phyloP scores from a whole-genome alignment of 148 eudicot genomes.

The Silene latifolia region DNA sequence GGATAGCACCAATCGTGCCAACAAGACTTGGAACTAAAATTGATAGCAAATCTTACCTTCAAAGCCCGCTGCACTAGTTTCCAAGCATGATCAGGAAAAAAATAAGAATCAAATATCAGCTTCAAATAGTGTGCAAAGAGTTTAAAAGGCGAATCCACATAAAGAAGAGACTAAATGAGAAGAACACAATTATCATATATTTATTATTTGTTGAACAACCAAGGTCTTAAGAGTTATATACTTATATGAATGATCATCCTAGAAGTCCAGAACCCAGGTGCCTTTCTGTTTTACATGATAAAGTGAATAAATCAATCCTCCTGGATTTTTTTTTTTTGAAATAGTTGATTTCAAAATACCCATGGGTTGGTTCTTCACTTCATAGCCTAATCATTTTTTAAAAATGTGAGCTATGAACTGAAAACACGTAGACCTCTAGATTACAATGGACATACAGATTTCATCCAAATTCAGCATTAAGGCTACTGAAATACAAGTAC shows the following conservation, averaged over 20 bases:
- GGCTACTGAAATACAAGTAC: too few relatives aligned
- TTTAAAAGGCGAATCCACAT: background rate
- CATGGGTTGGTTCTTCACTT: background rate
- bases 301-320: background rate
- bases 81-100: conserved; percentile 26
- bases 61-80: conserved; percentile 69
- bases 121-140: background rate
- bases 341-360: background rate
- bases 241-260: background rate
- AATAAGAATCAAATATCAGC: conserved; percentile 21
- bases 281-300: background rate
- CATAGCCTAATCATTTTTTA: background rate
- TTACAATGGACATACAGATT: too few relatives aligned
- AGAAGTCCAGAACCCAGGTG: background rate
- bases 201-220: background rate
- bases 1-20: conserved; percentile 1
- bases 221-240: background rate
- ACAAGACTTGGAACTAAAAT: background rate
- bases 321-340: background rate
- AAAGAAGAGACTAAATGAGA: background rate
- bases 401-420: background rate
- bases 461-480: too few relatives aligned
- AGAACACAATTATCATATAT: background rate
- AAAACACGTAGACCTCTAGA: background rate
- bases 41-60: conserved; percentile 50